Percentiles rank a stretch among this genome's conserved stretches.
Evolutionary conservation across 805 yeast species (phyloP).

Genomic region (Priceomyces medius): DNA sequence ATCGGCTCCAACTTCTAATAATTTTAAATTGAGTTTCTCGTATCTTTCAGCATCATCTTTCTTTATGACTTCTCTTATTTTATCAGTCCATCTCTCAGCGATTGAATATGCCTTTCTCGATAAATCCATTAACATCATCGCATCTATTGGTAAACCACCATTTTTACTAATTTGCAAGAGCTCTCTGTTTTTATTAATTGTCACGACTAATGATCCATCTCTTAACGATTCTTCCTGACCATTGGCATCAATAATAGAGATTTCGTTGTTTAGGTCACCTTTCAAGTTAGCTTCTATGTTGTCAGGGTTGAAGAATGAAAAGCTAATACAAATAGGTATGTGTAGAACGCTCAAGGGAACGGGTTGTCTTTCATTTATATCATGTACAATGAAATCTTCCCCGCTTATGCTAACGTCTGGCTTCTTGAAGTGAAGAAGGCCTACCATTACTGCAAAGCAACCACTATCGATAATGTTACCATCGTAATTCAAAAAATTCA

Average conservation of each 20-base stretch:
- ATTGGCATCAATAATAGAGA: constrained; percentile 72
- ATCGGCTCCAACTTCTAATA: constrained; percentile 38
- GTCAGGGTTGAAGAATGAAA: constrained; percentile 74
- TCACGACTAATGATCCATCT: constrained; percentile 78
- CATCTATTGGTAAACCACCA: constrained; percentile 86
- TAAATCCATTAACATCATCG: constrained; percentile 64
- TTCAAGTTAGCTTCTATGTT: constrained; percentile 68
- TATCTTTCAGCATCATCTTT: constrained; percentile 53
- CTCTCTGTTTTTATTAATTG: constrained; percentile 87
- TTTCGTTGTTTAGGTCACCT: constrained; percentile 59
- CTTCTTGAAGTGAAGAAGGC: constrained; percentile 74
- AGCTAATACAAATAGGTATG: constrained; percentile 85
- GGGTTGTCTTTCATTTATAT: constrained; percentile 77
- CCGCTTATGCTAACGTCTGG: constrained; percentile 67
- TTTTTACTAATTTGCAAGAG: constrained; percentile 86
- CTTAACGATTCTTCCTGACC: constrained; percentile 73
- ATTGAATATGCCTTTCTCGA: constrained; percentile 61
- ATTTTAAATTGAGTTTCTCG: constrained; percentile 24
- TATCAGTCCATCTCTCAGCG: constrained; percentile 63
- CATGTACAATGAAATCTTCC: constrained; percentile 64
- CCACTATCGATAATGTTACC: constrained; percentile 92
- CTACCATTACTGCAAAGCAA: constrained; percentile 87
- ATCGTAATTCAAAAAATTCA: constrained; percentile 85
- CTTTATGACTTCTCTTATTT: constrained; percentile 56
- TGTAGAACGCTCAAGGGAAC: constrained; percentile 83